phyloP scores from a whole-genome alignment of 495 filamentous ascomycete genomes.

The Penicillium malachiteum region DNA sequence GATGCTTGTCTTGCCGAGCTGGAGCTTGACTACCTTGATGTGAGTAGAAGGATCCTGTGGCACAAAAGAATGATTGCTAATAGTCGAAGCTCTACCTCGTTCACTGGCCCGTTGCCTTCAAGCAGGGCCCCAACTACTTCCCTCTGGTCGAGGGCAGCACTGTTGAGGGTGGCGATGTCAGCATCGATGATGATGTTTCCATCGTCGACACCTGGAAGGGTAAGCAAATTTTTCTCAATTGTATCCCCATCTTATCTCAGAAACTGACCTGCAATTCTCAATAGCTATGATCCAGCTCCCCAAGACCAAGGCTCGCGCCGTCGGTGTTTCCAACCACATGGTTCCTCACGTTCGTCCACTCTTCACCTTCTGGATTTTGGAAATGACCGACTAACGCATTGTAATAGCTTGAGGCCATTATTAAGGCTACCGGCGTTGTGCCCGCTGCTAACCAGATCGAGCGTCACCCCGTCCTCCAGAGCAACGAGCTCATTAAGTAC shows the following conservation, averaged over 20 bases:
- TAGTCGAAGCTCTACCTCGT: constrained; percentile 47
- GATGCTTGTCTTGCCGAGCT: constrained; percentile 49
- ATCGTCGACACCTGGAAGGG: constrained; percentile 54
- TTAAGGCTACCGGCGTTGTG: constrained; percentile 47
- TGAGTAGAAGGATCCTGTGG: constrained; percentile 12
- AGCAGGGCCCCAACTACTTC: constrained; percentile 43
- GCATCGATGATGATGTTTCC: constrained; percentile 47
- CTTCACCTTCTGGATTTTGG: neutral
- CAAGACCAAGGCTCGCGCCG: constrained; percentile 49
- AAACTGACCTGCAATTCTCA: no score
- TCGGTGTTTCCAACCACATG: constrained; percentile 53
- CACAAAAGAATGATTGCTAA: neutral
- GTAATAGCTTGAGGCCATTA: constrained; percentile 47
- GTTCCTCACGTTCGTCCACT: constrained; percentile 40
- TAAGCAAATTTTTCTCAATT: constrained; percentile 8
- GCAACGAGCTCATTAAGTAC: constrained; percentile 43
- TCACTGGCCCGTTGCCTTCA: constrained; percentile 52
- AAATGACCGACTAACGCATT: constrained; percentile 2
- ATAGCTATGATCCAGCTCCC: constrained; percentile 50
- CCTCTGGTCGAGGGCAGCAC: constrained; percentile 38
- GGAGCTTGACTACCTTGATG: constrained; percentile 50
- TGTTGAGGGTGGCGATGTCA: constrained; percentile 39
- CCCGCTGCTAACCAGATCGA: constrained; percentile 54
- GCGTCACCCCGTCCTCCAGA: constrained; percentile 50
- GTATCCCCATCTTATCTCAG: no score